Conservation (phyloP, 2,329 filamentous ascomycete species). For the Hypoxylon sp. region DNA sequence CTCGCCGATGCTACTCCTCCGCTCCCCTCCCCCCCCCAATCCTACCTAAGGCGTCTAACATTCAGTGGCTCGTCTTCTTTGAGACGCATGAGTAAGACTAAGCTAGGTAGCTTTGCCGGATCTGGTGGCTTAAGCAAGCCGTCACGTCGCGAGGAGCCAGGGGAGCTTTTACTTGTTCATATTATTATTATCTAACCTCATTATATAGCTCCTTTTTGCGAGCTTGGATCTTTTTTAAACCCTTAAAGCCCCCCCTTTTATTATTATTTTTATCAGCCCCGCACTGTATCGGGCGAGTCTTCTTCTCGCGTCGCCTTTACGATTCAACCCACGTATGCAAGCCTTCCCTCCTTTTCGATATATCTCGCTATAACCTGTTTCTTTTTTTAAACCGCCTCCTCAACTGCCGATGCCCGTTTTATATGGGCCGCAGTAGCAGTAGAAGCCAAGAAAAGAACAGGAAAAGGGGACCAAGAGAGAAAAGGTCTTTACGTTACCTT, state of each 20-base stretch:
- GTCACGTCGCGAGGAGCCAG: constrained; percentile 9
- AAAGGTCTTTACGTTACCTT: constrained; percentile 31
- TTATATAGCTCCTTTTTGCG: constrained; percentile 4
- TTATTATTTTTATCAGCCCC: constrained; percentile 17
- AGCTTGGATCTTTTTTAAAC: constrained; percentile 4
- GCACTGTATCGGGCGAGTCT: constrained; percentile 15
- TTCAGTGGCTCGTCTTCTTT: constrained; percentile 24
- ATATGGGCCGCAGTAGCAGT: constrained; percentile 36
- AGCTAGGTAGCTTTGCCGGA: constrained; percentile 20
- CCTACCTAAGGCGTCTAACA: constrained; percentile 33
- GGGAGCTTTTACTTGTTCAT: constrained; percentile 8
- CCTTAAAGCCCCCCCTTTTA: constrained; percentile 3
- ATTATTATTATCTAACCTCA: constrained; percentile 11
- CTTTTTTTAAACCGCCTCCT: constrained; percentile 1
- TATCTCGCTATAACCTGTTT: not conserved
- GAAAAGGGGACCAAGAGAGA: too few species aligned
- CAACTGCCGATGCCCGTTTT: constrained; percentile 37
- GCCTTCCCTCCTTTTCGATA: not conserved
- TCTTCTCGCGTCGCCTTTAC: constrained; percentile 15
- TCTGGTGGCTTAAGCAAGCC: constrained; percentile 19
- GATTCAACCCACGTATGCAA: not conserved
- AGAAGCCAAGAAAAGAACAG: constrained; percentile 26
- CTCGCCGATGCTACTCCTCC: constrained; percentile 8
- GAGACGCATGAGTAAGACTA: constrained; percentile 15
- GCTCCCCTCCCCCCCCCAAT: constrained; percentile 21